A percentile compares a stretch with the other conserved stretches of the same genome.
phyloP scores from a whole-genome alignment of 2,329 filamentous ascomycete species.

The Colletotrichum caudatum region DNA sequence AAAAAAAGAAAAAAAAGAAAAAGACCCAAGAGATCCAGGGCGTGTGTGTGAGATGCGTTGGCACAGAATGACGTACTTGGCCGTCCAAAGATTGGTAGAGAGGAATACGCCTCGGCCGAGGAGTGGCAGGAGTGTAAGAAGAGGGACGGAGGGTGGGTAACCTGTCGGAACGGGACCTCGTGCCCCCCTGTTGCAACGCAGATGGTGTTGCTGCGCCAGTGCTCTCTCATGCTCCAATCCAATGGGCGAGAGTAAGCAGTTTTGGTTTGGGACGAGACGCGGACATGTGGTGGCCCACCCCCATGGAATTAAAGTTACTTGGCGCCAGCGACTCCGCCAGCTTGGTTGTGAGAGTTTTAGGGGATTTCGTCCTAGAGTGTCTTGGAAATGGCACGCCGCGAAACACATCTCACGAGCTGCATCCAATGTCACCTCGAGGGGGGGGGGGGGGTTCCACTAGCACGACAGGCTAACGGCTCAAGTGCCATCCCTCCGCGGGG shows the following conservation, averaged over 20 bases:
- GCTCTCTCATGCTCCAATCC: not conserved
- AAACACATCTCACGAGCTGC: conserved; percentile 34
- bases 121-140: not conserved
- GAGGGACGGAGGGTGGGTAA: not conserved
- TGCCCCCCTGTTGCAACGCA: conserved; percentile 25
- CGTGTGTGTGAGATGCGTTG: conserved; percentile 33
- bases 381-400: conserved; percentile 37
- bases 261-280: conserved; percentile 24
- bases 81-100: not conserved
- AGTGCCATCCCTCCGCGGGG: conserved; percentile 9
- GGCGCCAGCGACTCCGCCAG: conserved; percentile 35
- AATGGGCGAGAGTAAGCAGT: conserved; percentile 5
- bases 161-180: conserved; percentile 9
- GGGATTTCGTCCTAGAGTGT: conserved; percentile 27
- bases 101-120: not conserved
- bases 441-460: conserved; percentile 1
- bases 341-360: conserved; percentile 32
- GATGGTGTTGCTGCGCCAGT: conserved; percentile 13
- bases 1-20: not conserved
- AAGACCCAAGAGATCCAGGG: conserved; percentile 32
- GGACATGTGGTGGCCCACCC: conserved; percentile 20
- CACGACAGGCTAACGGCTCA: conserved; percentile 8
- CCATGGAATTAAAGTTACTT: conserved; percentile 38
- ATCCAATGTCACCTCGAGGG: conserved; percentile 22
- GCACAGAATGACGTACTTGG: conserved; percentile 37